Base-by-base conservation (phyloP, 1,139 yeast species). In the Candida tropicalis region DNA sequence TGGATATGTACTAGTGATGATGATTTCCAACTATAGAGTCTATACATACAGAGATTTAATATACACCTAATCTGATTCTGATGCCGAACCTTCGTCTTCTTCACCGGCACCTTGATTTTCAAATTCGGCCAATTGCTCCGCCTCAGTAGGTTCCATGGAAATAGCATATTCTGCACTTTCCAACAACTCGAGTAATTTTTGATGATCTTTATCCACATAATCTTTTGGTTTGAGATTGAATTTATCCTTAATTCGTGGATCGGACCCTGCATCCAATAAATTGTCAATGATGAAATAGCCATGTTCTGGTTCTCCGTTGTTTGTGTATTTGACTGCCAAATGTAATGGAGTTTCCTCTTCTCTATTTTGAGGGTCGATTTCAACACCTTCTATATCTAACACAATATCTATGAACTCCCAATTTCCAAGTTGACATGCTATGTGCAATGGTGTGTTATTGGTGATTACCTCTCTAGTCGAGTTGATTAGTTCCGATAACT, bases 321-420 rank as follows among this genome's bases (percentile, higher is more conserved):
- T 43, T 18, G 91, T 74, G 59, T 87, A 90, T 52, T 79, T 79
- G 10, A 85, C 96, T 3, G 96, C 95, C 52, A 79, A 69, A 65
- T 93, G 98, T 53, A 93, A 75, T 9, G 99, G 98, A 1, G 98
- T 89, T 51, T 88, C 91, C 27, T 90, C 90, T 40, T 83, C 86
- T 35, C 82, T 72, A 62, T 87, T 87, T 38, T 68, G 62, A 0
- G 96, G 93, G 60, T 93, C 97, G 34, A 91, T 82, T 55, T 90
- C 97, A 18, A 91, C 91, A 2, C 96, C 97, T 49, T 87, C 96
- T 45, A 85, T 82, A 60, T 93, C 98, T 50, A 93, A 73, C 23
- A 93, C 70, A 38, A 75, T 69, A 59, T 93, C 98, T 58, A 93
- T 72, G 35, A 88, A 88, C 56, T 90, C 97, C 80, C 86, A 87